These are phyloP conservation scores for Linum trigynum DNA, from an alignment of 345 rosid genomes.

Conservation along the genomic window DNA sequence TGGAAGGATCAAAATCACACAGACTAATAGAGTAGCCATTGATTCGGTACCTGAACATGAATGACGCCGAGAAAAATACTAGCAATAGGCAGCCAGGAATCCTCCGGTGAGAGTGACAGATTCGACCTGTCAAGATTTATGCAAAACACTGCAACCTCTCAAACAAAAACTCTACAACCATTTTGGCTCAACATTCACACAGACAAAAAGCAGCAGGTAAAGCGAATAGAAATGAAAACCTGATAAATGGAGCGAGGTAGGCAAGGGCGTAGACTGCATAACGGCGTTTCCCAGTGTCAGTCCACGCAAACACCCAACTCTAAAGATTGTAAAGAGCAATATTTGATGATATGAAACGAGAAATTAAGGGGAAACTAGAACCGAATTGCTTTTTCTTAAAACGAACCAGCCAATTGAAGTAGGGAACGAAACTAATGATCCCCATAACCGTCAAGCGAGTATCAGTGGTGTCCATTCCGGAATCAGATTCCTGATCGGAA, in stretches of 20 bases:
- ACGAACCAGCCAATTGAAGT: conserved; percentile 91
- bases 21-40: neutral
- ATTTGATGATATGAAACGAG: neutral
- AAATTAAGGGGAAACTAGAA: neutral
- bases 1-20: neutral
- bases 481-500: conserved; percentile 33
- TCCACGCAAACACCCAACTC: conserved; percentile 99
- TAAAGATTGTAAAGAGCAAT: conserved; percentile 9
- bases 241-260: conserved; percentile 76
- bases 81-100: conserved; percentile 89
- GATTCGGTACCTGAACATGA: conserved; percentile 70
- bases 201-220: neutral
- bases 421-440: conserved; percentile 82
- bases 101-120: conserved; percentile 72
- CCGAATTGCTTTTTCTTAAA: neutral
- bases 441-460: conserved; percentile 84
- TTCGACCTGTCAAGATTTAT: conserved; percentile 44
- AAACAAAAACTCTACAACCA: neutral
- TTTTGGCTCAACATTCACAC: neutral
- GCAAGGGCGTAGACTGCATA: conserved; percentile 66
- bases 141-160: neutral
- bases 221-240: conserved; percentile 27
- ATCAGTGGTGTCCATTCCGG: conserved; percentile 53
- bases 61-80: conserved; percentile 72
- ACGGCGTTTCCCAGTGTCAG: conserved; percentile 77